Evolutionary conservation across 352 stramenopile species (phyloP), one percentile per base, ranked within the genome.

Genomic region (Pythium dissimile): DNA sequence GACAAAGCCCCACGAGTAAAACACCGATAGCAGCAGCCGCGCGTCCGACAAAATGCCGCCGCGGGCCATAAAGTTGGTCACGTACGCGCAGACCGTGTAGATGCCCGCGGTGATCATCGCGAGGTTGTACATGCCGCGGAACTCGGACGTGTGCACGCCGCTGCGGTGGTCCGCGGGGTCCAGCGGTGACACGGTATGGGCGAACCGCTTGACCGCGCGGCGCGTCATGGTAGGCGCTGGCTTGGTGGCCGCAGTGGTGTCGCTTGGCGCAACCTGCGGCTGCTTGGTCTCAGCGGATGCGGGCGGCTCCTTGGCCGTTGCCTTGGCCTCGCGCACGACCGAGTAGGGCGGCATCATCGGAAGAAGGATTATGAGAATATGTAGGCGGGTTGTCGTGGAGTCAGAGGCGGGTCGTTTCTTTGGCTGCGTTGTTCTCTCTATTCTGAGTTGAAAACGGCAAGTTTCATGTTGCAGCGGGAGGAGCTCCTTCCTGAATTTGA

Each of bases 111-210:
- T 56, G 54, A 92, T 74, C 60, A 88, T 80, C 24, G 79, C 77
- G 23, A 92, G 49, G 64, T 92, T 88, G 77, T 89, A 92, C 54
- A 88, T 73, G 5, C 78, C 79, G 16, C 79, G 77, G 48, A 92
- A 92, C 58, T 89, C 77, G 66, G 77, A 88, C 63, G 69, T 77
- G 71, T 89, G 76, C 28, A 92, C 76, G n/a, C 70, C 74, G 1
- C 75, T 85, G 48, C 77, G 82, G 34, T 62, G 48, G 61, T 92
- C 82, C 6, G 82, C 79, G 5, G 77, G 79, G 45, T 92, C 79
- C 37, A 92, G 24, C 12, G 76, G 80, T 23, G 82, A 92, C 45
- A 89, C 75, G 15, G 73, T 76, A 23, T 69, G 64, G 10, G 67
- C 56, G 43, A 90, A 88, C 56, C 83, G 78, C 62, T 88, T 87